Evolutionary conservation across 176 grass and related monocot genomes (phyloP).

Genomic region (Aegilops longissima): DNA sequence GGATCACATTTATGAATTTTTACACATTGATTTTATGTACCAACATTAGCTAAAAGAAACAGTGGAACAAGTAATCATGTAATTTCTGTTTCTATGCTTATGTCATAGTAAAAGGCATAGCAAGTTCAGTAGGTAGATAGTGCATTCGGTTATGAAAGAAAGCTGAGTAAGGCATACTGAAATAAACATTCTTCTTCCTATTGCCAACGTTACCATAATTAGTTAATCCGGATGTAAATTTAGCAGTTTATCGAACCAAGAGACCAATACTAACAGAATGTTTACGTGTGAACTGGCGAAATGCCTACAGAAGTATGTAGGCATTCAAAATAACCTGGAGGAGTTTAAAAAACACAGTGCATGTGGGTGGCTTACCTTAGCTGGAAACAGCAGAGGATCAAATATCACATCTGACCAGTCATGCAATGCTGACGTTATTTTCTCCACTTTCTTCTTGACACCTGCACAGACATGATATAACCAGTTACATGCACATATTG

Average conservation of each 20-base stretch:
- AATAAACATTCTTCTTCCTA: neutral
- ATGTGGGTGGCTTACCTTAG: constrained; percentile 34
- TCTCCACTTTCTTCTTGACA: constrained; percentile 63
- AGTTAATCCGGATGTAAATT: neutral
- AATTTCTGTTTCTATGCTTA: constrained; percentile 20
- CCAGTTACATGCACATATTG: neutral
- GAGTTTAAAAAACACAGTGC: neutral
- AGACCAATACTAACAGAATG: neutral
- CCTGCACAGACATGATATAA: constrained; percentile 28
- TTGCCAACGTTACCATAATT: neutral
- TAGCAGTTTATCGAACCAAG: neutral
- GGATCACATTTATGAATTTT: neutral
- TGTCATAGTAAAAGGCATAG: neutral
- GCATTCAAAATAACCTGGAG: neutral
- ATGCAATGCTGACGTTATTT: constrained; percentile 42
- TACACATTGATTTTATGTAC: neutral
- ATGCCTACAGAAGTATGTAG: neutral
- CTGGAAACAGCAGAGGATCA: constrained; percentile 38
- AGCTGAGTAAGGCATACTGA: neutral
- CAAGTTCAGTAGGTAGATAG: neutral
- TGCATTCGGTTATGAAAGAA: neutral
- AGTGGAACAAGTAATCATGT: neutral
- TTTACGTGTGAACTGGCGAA: neutral
- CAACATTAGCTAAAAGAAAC: neutral
- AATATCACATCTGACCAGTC: constrained; percentile 35